Conservation (phyloP, 108 stramenopile genomes). For the Cyclotella kingstonii region DNA sequence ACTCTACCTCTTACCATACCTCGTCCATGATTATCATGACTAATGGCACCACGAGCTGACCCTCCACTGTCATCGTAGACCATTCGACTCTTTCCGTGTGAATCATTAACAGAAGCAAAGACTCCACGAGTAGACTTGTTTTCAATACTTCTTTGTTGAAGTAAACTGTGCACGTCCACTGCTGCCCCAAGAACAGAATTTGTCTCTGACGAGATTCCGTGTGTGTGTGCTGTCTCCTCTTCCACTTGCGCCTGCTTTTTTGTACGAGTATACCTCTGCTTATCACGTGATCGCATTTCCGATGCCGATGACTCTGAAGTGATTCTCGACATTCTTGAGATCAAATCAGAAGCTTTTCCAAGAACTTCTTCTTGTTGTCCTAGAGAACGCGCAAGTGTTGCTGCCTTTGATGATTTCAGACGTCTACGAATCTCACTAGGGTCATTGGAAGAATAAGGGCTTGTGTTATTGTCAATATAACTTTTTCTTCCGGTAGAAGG, state of each 20-base stretch:
- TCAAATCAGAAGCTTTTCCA: constrained; percentile 11
- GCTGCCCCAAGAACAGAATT: constrained; percentile 1
- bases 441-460: no score
- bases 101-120: background rate
- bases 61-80: constrained; percentile 30
- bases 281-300: background rate
- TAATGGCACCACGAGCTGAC: background rate
- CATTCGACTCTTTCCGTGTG: background rate
- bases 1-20: background rate
- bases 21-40: background rate
- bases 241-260: background rate
- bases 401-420: no score
- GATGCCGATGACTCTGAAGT: background rate
- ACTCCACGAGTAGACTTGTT: background rate
- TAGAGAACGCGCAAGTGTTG: no score
- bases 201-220: background rate
- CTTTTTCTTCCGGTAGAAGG: background rate
- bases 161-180: constrained; percentile 1
- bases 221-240: background rate
- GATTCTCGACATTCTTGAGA: constrained; percentile 5
- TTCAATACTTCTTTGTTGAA: constrained; percentile 1
- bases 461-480: no score
- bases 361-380: constrained; percentile 8
- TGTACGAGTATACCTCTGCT: background rate
- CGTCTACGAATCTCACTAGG: no score